Evolutionary conservation across 805 yeast species (phyloP), one percentile per base, ranked within the genome.

Genomic region (Saturnispora saitoi): DNA sequence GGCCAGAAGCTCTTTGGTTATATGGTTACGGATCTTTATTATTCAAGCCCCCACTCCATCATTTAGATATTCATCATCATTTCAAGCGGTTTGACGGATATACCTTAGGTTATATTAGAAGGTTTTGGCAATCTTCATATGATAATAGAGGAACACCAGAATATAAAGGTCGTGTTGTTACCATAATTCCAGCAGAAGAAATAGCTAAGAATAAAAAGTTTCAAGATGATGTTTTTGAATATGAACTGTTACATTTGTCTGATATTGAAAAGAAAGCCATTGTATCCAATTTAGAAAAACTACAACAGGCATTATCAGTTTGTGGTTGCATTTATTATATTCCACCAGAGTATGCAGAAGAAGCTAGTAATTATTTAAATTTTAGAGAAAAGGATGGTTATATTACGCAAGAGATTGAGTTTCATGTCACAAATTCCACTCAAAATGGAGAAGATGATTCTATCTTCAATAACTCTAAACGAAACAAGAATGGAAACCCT

Each of bases 81-180:
- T 60, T 63, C 39, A 49, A 50, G 20, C 52, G 56, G 32, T 62
- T 85, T 9, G 81, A 88, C 0, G 96, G 96, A 0, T 76, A 81
- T 42, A 71, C 90, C 22, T 70, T 71, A 45, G 96, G 96, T 2
- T 88, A 70, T 56, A 77, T 82, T 1, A 72, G 98, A 19, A 68
- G 96, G 41, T 90, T 90, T 61, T 90, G 96, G 96, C 97, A 90
- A 64, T 76, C 86, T 32, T 83, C 93, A 10, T 78, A 82, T 22
- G 97, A 90, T 62, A 96, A 91, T 63, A 68, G 97, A 47, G 97
- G 97, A 1, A 84, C 95, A 0, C 88, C 87, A 0, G 86, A 78
- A 49, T 61, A 67, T n/a, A 95, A 95, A 1, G 98, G 98, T 0
- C 66, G 97, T 31, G 97, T 90, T 1, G 96, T 78, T 9, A 90